Evolutionary conservation across 441 rosid species (phyloP).

Genomic region (Flueggea neowawraea): DNA sequence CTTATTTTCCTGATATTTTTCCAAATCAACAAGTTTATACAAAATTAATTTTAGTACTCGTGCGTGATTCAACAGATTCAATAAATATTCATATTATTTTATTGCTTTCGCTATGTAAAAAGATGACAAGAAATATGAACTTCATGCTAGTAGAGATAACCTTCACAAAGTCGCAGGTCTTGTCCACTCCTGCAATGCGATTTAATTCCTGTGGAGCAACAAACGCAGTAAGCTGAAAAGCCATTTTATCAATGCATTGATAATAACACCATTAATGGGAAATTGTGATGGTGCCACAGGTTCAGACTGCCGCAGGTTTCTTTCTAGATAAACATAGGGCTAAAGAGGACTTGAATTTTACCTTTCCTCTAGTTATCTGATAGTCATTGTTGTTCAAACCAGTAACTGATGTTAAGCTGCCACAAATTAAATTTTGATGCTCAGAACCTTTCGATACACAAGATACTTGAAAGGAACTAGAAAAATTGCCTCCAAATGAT

Average conservation of each 20-base stretch:
- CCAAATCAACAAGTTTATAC: no score
- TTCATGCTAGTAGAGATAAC: conserved; percentile 29
- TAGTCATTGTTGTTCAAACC: conserved; percentile 96
- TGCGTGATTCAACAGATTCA: no score
- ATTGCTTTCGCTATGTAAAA: no score
- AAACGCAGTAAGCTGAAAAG: conserved; percentile 49
- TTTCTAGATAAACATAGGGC: background rate
- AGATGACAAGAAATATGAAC: background rate
- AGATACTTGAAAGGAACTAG: no score
- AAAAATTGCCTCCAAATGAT: no score
- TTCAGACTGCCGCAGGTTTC: no score
- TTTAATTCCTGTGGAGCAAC: conserved; percentile 72
- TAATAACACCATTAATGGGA: background rate
- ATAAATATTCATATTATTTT: no score
- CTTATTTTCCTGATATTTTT: no score
- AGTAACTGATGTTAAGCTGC: conserved; percentile 73
- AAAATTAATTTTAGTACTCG: no score
- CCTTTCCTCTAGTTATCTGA: conserved; percentile 99
- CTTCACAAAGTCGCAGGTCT: conserved; percentile 86
- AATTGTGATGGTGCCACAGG: no score
- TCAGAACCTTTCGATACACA: no score
- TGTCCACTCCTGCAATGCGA: conserved; percentile 74
- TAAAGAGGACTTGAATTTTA: conserved; percentile 17
- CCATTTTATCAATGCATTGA: conserved; percentile 52
- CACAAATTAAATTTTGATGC: background rate